Base-by-base conservation (phyloP, 2,329 filamentous ascomycete species). In the Fusarium denticulatum region DNA sequence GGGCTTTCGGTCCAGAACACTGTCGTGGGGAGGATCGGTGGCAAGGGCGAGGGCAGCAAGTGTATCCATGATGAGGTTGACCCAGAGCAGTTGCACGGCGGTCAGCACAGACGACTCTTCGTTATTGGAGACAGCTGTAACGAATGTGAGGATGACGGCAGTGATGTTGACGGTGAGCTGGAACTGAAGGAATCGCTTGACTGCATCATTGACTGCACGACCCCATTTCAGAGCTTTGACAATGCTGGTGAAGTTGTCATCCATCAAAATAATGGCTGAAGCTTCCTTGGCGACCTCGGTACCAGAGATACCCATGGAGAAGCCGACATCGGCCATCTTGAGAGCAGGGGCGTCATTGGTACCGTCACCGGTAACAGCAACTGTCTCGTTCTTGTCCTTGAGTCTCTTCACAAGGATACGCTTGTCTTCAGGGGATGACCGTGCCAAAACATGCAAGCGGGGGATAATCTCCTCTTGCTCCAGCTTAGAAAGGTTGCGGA, bases 41-140 rank as follows among this genome's bases (percentile, higher is more conserved):
- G 95, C 95, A 60, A 97, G 88, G 14, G 95, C 95, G 45, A 97
- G 87, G 22, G 95, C 95, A 30, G 95, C 95, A 68, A 98, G 94
- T 0, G 95, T 97, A 78, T 98, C 95, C 95, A 97, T 98, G 84
- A 98, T 98, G 77, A 98, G 86, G 79, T 97, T 98, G 78, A 98
- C 94, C 95, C 95, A 98, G 36, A 98, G 90, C 76, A 98, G 89
- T 83, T 98, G 95, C 32, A 97, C 95, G 16, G 95, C 95, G 5
- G 90, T 96, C 63, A 98, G 85, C 32, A 97, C 95, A 53, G 94
- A 94, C 55, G 86, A 81, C 80, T 96, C 92, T 5, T 90, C 83
- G 1, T 81, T 79, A 80, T 88, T 95, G 36, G 92, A 90, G 15
- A 97, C 93, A 37, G 95, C 93, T 18, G 94, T 95, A 67, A 97